Evolutionary conservation across 164 flowering plant genomes (phyloP).

Genomic region (Vitis amurensis): DNA sequence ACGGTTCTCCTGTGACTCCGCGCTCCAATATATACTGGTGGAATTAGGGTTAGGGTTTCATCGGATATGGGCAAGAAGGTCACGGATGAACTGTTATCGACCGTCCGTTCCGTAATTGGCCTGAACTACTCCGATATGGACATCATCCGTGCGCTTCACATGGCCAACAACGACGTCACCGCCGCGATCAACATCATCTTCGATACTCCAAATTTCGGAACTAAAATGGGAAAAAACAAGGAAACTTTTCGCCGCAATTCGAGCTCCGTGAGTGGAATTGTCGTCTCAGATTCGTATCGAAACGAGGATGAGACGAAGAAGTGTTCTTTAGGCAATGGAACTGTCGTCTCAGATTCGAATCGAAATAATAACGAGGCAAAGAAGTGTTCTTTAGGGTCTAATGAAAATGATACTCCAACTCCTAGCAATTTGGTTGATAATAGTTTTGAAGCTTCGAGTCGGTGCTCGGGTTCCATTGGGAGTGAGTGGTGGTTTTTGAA

Average conservation of each 20-base stretch:
- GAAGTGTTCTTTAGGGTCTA: constrained; percentile 1
- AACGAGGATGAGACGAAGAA: constrained; percentile 1
- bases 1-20: no score
- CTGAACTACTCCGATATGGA: constrained; percentile 80
- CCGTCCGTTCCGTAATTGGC: constrained; percentile 77
- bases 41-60: constrained; percentile 33
- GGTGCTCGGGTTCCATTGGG: constrained; percentile 12
- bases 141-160: constrained; percentile 84
- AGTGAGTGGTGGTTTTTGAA: constrained; percentile 87
- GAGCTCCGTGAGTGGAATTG: constrained; percentile 6
- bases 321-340: neutral
- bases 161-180: constrained; percentile 81
- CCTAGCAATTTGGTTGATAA: neutral
- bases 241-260: constrained; percentile 10
- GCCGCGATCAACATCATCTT: constrained; percentile 93
- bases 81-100: constrained; percentile 52
- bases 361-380: constrained; percentile 1
- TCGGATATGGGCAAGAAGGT: constrained; percentile 58
- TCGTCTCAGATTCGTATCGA: constrained; percentile 2
- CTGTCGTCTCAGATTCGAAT: constrained; percentile 6
- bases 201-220: constrained; percentile 60
- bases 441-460: constrained; percentile 5
- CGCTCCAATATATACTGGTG: no score
- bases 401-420: constrained; percentile 1
- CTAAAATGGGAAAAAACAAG: constrained; percentile 16